These are phyloP conservation scores for Chalciporus sphaerocephalus DNA, from an alignment of 768 basidiomycete species.

Conservation along the genomic window DNA sequence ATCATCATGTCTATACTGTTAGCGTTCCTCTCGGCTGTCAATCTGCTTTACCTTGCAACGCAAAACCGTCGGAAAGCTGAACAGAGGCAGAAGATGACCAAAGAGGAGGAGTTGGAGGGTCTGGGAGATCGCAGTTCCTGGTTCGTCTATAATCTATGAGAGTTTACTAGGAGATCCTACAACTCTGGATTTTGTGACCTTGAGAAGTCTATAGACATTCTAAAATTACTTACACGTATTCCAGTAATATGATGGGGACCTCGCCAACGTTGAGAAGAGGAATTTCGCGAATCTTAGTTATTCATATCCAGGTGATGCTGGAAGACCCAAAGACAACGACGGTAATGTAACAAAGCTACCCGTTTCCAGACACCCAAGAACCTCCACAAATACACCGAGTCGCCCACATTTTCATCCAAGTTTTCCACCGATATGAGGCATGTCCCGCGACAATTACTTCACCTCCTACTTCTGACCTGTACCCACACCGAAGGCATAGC, in stretches of 20 bases:
- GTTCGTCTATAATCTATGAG: slow-evolving; percentile 47
- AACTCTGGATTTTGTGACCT: background rate
- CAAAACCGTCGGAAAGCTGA: slow-evolving; percentile 45
- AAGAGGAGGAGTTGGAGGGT: slow-evolving; percentile 36
- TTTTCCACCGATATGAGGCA: slow-evolving; percentile 46
- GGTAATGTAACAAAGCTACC: slow-evolving; percentile 2
- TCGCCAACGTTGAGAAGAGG: too few relatives aligned
- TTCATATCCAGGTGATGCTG: too few relatives aligned
- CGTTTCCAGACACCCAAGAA: slow-evolving; percentile 40
- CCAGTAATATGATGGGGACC: too few relatives aligned
- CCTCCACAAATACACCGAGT: slow-evolving; percentile 70
- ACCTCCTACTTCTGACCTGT: slow-evolving; percentile 45
- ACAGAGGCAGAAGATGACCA: slow-evolving; percentile 29
- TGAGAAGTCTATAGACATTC: too few relatives aligned
- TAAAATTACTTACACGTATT: too few relatives aligned
- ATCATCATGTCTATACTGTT: slow-evolving; percentile 38
- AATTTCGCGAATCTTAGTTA: too few relatives aligned
- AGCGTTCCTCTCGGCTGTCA: slow-evolving; percentile 34
- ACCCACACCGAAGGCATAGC: slow-evolving; percentile 62
- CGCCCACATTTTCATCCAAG: slow-evolving; percentile 63
- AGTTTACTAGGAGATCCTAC: background rate
- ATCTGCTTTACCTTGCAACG: slow-evolving; percentile 38
- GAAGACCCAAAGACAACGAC: background rate
- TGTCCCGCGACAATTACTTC: slow-evolving; percentile 29
- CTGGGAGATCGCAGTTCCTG: slow-evolving; percentile 51